Evolutionary conservation across 345 rosid species (phyloP).

Genomic region (Eucalyptus rudis): DNA sequence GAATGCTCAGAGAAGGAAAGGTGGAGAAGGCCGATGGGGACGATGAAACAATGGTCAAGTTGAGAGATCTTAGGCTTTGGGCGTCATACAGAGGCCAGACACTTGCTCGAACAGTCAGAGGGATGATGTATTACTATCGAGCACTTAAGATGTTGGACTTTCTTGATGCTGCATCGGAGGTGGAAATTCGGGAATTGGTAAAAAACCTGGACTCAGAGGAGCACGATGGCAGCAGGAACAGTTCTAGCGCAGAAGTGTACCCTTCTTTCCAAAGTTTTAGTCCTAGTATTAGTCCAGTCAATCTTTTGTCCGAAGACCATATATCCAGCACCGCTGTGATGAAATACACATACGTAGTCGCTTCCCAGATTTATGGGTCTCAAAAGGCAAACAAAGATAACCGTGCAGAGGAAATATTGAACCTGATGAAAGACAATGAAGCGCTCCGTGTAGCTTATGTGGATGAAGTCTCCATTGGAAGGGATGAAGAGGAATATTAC

Average conservation of each 20-base stretch:
- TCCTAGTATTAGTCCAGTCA: conserved; percentile 41
- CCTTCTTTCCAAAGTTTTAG: conserved; percentile 35
- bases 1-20: no score
- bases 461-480: conserved; percentile 57
- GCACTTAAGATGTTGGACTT: conserved; percentile 87
- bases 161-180: conserved; percentile 86
- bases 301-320: conserved; percentile 48
- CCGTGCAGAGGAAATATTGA: conserved; percentile 66
- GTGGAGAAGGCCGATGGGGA: conserved; percentile 10
- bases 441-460: conserved; percentile 92
- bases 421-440: conserved; percentile 68
- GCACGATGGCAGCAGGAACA: conserved; percentile 7
- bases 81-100: conserved; percentile 96
- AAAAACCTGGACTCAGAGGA: conserved; percentile 53
- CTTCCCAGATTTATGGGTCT: conserved; percentile 85
- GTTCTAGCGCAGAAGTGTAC: background rate
- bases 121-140: conserved; percentile 94
- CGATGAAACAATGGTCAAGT: conserved; percentile 51
- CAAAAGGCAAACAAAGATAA: conserved; percentile 76
- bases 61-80: conserved; percentile 86
- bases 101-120: conserved; percentile 77
- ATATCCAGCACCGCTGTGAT: conserved; percentile 61
- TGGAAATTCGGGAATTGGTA: conserved; percentile 57
- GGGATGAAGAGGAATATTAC: conserved; percentile 52
- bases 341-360: conserved; percentile 83